Evolutionary conservation across 345 rosid genomes (phyloP).

Genomic region (Salix viminalis): DNA sequence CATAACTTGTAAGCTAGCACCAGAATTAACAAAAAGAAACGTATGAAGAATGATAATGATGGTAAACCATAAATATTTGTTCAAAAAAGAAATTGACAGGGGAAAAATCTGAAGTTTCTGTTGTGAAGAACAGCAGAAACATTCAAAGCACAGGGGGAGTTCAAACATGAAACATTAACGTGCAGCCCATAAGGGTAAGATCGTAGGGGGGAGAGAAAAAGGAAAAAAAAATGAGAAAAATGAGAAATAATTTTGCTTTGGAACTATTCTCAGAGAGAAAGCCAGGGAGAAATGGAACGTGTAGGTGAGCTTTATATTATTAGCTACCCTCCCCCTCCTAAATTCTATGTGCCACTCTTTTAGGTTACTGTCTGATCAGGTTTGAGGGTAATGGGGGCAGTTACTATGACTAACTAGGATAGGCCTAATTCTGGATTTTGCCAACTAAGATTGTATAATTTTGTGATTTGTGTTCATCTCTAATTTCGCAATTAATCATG

Average conservation of each 20-base stretch:
- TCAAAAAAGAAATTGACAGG: not conserved
- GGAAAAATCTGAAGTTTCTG: not conserved
- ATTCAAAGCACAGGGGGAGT: not conserved
- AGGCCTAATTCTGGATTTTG: not conserved
- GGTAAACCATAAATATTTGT: not conserved
- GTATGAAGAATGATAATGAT: not conserved
- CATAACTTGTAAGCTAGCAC: conserved; percentile 21
- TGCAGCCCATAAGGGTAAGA: not conserved
- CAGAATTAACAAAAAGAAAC: conserved; percentile 1
- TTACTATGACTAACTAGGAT: not conserved
- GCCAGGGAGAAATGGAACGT: conserved; percentile 28
- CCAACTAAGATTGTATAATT: not conserved
- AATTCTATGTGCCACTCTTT: not conserved
- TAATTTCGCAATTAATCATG: not conserved
- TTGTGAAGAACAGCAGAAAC: not conserved
- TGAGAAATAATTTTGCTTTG: not conserved
- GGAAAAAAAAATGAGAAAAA: not conserved
- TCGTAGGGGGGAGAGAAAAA: no score
- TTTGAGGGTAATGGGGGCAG: not conserved
- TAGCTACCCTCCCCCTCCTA: not conserved
- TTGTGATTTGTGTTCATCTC: not conserved
- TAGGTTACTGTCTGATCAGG: not conserved
- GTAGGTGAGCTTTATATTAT: conserved; percentile 28
- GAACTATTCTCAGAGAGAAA: conserved; percentile 51
- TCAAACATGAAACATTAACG: not conserved